Evolutionary conservation across 768 basidiomycete genomes (phyloP).

Genomic region (Lentinula sp.): DNA sequence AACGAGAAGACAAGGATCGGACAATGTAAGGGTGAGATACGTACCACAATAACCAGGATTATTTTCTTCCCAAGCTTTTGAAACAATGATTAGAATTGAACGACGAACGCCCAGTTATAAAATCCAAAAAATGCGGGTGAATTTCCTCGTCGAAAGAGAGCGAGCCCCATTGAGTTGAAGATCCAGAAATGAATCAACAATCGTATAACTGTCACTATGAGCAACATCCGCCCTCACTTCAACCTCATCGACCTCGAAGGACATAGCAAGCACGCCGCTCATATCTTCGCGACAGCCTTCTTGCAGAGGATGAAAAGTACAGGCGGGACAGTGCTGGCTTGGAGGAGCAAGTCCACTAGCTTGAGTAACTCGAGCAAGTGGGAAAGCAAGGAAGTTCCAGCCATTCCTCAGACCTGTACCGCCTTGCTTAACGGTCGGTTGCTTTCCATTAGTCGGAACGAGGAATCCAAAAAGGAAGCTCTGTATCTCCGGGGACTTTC

Average conservation of each 20-base stretch:
- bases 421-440: constrained; percentile 65
- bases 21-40: constrained; percentile 14
- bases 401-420: constrained; percentile 49
- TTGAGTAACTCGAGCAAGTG: constrained; percentile 12
- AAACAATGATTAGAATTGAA: constrained; percentile 20
- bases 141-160: constrained; percentile 59
- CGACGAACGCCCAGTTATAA: constrained; percentile 43
- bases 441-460: constrained; percentile 58
- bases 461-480: constrained; percentile 47
- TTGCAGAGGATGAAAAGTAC: constrained; percentile 24
- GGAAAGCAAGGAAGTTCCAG: constrained; percentile 36
- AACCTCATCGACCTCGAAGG: not conserved
- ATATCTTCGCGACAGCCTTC: constrained; percentile 57
- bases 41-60: not conserved
- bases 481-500: constrained; percentile 93
- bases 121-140: constrained; percentile 42
- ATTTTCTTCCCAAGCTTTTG: not conserved
- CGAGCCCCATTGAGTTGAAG: constrained; percentile 91
- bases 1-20: constrained; percentile 5
- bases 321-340: constrained; percentile 53
- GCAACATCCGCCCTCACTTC: constrained; percentile 50
- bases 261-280: constrained; percentile 53
- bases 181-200: constrained; percentile 43
- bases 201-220: constrained; percentile 90
- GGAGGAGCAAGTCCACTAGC: constrained; percentile 33